Conservation (phyloP, 192 early-diverging fungal genomes). For the Bifiguratus adelaidae region DNA sequence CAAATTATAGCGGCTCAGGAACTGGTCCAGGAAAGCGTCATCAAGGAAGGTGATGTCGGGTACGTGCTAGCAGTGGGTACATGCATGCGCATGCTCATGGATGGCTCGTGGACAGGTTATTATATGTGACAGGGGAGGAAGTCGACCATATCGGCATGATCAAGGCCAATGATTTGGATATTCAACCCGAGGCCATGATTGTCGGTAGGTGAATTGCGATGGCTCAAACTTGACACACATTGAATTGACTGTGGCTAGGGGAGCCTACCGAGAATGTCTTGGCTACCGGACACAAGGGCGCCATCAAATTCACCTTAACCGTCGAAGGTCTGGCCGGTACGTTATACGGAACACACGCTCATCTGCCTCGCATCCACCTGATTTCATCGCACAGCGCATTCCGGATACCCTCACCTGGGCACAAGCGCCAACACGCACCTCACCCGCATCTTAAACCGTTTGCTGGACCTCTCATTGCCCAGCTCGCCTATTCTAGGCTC, state of each 20-base stretch:
- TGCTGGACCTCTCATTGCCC: conserved; percentile 23
- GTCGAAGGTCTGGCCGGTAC: not conserved
- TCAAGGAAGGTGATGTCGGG: conserved; percentile 34
- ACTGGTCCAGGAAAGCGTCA: conserved; percentile 27
- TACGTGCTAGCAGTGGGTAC: not conserved
- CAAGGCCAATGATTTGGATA: conserved; percentile 25
- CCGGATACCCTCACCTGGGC: conserved; percentile 35
- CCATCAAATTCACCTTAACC: not conserved
- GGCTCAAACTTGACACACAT: not conserved
- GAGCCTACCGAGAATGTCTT: conserved; percentile 35
- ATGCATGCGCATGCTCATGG: not conserved
- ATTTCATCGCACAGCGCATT: conserved; percentile 14
- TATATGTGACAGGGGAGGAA: conserved; percentile 40
- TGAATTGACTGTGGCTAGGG: conserved; percentile 10
- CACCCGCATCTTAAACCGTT: conserved; percentile 22
- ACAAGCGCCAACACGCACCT: conserved; percentile 24
- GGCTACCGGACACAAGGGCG: conserved; percentile 40
- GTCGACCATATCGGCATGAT: conserved; percentile 38
- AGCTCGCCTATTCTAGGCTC: conserved; percentile 21
- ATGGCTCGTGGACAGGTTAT: conserved; percentile 6
- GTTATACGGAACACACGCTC: not conserved
- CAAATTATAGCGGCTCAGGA: conserved; percentile 32
- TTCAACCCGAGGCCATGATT: conserved; percentile 25
- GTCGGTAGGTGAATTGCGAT: conserved; percentile 3
- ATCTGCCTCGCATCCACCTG: not conserved